Conservation (phyloP, 2,329 filamentous ascomycete genomes). For the Nannizzia gypsea region DNA sequence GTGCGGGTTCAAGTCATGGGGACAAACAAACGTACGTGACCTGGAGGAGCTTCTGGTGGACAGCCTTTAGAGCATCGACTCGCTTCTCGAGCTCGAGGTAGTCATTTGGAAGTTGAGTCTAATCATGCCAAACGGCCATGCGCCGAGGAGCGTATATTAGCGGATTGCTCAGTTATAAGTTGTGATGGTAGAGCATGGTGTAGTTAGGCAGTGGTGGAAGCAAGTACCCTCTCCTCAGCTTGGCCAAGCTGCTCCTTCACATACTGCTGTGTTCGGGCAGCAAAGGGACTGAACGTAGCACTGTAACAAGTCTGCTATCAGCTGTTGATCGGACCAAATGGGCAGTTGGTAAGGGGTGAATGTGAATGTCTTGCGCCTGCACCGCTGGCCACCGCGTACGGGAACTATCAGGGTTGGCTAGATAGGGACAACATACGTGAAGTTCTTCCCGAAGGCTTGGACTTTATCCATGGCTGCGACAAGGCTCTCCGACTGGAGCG, state of each 20-base stretch:
- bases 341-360: neutral
- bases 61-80: conserved; percentile 91
- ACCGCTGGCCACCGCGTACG: neutral
- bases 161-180: neutral
- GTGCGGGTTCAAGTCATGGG: neutral
- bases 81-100: conserved; percentile 98
- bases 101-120: conserved; percentile 94
- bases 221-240: conserved; percentile 72
- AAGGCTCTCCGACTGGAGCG: neutral
- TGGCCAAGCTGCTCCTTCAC: conserved; percentile 96
- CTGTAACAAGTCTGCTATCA: conserved; percentile 38
- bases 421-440: conserved; percentile 39
- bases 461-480: conserved; percentile 51
- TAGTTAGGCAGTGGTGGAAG: conserved; percentile 6
- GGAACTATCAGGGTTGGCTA: neutral
- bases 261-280: conserved; percentile 88
- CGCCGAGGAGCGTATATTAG: neutral
- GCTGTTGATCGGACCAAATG: neutral
- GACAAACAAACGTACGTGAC: conserved; percentile 58
- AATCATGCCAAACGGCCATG: neutral
- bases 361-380: neutral
- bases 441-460: conserved; percentile 57
- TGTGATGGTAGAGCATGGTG: too few species aligned
- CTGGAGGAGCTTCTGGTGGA: conserved; percentile 91
- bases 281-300: conserved; percentile 80